Percentiles rank a stretch among this genome's conserved stretches.
These are phyloP conservation scores for Ochetophila trinervis DNA, from an alignment of 306 rosid species.

Conservation along the genomic window DNA sequence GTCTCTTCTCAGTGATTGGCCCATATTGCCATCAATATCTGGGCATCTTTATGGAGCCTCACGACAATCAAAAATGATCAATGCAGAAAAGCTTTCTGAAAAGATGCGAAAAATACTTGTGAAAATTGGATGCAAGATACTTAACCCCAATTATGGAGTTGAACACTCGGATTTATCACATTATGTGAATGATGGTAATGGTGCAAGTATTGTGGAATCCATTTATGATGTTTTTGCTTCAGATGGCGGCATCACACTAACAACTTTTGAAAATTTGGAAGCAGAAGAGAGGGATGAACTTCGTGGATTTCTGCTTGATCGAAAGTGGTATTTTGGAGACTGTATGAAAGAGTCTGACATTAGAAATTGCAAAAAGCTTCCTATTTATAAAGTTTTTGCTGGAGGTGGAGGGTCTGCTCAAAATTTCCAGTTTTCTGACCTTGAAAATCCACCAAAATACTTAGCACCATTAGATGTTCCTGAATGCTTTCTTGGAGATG, in stretches of 20 bases:
- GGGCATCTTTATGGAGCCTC: slow-evolving; percentile 72
- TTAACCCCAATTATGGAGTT: slow-evolving; percentile 55
- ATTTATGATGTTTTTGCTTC: slow-evolving; percentile 51
- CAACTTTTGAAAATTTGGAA: slow-evolving; percentile 53
- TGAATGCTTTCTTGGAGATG: slow-evolving; percentile 67
- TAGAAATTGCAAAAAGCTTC: slow-evolving; percentile 65
- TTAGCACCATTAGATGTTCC: slow-evolving; percentile 75
- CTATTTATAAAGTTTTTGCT: slow-evolving; percentile 67
- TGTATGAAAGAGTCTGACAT: slow-evolving; percentile 51
- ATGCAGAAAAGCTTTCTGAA: slow-evolving; percentile 56
- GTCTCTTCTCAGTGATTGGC: slow-evolving; percentile 81
- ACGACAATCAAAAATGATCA: slow-evolving; percentile 60
- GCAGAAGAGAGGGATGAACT: slow-evolving; percentile 72
- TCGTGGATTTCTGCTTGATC: slow-evolving; percentile 77
- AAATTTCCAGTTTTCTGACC: slow-evolving; percentile 60
- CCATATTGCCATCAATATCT: slow-evolving; percentile 82
- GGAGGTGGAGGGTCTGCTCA: slow-evolving; percentile 50
- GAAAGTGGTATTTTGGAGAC: slow-evolving; percentile 82
- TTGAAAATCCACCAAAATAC: slow-evolving; percentile 73
- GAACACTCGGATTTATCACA: slow-evolving; percentile 65
- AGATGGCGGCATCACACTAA: slow-evolving; percentile 38
- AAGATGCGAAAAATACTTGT: slow-evolving; percentile 52
- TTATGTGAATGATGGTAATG: slow-evolving; percentile 67
- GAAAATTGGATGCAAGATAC: slow-evolving; percentile 77
- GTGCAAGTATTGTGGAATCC: slow-evolving; percentile 67